Conservation (phyloP, 2,329 filamentous ascomycete species). For the Aspergillus sp. region DNA sequence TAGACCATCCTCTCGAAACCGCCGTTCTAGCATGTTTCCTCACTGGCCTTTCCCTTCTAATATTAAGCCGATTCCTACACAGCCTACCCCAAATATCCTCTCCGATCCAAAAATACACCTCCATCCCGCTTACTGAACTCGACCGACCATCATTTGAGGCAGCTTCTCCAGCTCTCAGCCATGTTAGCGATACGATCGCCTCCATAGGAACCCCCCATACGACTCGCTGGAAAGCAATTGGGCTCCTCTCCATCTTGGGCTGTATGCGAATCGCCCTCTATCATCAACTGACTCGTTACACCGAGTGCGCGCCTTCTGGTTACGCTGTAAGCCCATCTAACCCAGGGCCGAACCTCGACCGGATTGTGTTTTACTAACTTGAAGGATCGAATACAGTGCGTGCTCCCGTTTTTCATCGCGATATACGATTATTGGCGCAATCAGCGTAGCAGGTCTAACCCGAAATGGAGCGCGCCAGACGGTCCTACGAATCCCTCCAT, state of each 20-base stretch:
- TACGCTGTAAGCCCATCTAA: slow-evolving; percentile 29
- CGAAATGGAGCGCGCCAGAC: slow-evolving; percentile 19
- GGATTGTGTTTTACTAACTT: background rate
- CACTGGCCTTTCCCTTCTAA: slow-evolving; percentile 38
- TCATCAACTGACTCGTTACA: slow-evolving; percentile 39
- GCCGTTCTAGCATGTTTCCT: slow-evolving; percentile 42
- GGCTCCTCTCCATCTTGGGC: slow-evolving; percentile 21
- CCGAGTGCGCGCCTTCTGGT: slow-evolving; percentile 42
- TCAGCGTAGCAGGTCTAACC: slow-evolving; percentile 21
- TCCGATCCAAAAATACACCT: slow-evolving; percentile 25
- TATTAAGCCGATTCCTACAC: slow-evolving; percentile 34
- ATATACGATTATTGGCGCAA: slow-evolving; percentile 42
- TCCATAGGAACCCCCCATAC: slow-evolving; percentile 7
- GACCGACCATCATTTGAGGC: slow-evolving; percentile 21
- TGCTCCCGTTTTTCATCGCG: slow-evolving; percentile 42
- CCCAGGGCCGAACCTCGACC: background rate
- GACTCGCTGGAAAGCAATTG: slow-evolving; percentile 24
- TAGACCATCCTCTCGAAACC: slow-evolving; percentile 49
- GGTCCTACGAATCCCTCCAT: slow-evolving; percentile 16
- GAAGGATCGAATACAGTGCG: slow-evolving; percentile 23
- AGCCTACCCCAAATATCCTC: slow-evolving; percentile 21
- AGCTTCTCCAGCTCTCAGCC: slow-evolving; percentile 5
- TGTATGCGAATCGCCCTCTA: slow-evolving; percentile 40
- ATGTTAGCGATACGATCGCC: slow-evolving; percentile 5
- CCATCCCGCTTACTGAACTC: slow-evolving; percentile 28